phyloP scores from a whole-genome alignment of 2,329 filamentous ascomycete species.

The Calonectria leucothoes region DNA sequence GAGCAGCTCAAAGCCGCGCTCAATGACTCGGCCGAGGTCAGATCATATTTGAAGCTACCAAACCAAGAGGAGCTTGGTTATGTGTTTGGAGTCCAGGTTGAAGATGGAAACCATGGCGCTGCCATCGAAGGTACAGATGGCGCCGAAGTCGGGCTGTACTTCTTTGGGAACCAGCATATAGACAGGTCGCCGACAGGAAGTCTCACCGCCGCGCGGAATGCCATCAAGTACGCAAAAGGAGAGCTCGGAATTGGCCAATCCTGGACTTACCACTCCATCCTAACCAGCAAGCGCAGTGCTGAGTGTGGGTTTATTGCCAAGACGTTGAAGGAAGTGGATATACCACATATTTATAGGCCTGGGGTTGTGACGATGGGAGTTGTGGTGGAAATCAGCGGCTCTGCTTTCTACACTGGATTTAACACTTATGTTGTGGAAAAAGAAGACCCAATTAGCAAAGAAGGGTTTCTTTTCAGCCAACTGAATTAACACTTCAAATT shows the following conservation, averaged over 20 bases:
- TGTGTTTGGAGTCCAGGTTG: not conserved
- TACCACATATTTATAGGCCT: not conserved
- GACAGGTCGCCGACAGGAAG: slow-evolving; percentile 10
- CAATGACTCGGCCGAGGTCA: not conserved
- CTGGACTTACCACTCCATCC: slow-evolving; percentile 9
- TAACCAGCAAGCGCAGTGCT: not conserved
- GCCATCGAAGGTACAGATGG: not conserved
- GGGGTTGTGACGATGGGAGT: not conserved
- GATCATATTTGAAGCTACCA: not conserved
- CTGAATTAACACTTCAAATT: not conserved
- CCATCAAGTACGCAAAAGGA: not conserved
- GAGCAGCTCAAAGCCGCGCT: not conserved
- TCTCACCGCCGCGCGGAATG: not conserved
- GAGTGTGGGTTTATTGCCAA: not conserved
- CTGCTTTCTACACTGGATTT: not conserved
- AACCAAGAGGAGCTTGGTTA: not conserved
- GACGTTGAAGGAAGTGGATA: not conserved
- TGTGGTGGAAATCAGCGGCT: not conserved
- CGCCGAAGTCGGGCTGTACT: not conserved
- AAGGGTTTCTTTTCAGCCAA: not conserved
- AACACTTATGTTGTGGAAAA: slow-evolving; percentile 4
- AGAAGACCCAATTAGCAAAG: not conserved
- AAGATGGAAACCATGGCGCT: not conserved
- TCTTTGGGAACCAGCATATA: slow-evolving; percentile 5
- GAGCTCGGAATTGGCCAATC: slow-evolving; percentile 1